Conservation (phyloP, 345 rosid species). For the Euphorbia tirucalli region DNA sequence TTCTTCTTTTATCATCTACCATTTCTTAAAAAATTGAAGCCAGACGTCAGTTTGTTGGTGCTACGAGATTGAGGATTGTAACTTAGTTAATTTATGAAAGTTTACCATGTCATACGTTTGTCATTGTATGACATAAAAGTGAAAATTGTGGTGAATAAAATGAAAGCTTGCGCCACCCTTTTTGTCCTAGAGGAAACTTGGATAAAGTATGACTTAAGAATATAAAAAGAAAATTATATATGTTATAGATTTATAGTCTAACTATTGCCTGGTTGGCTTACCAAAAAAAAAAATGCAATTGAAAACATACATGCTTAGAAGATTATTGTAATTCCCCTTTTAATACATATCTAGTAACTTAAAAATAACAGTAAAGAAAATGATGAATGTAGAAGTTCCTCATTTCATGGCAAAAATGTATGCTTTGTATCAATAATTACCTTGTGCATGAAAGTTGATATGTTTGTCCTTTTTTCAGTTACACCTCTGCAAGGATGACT, state of each 20-base stretch:
- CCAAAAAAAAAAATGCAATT: neutral
- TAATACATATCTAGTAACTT: neutral
- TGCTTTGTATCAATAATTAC: neutral
- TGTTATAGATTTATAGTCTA: too few relatives aligned
- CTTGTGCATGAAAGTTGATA: neutral
- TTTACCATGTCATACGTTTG: neutral
- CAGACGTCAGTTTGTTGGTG: neutral
- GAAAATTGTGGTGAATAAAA: neutral
- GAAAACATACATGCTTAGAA: neutral
- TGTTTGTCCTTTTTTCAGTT: conserved; percentile 46
- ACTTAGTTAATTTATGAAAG: neutral
- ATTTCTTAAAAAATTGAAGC: neutral
- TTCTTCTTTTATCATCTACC: neutral
- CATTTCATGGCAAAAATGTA: neutral
- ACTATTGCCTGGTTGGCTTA: neutral
- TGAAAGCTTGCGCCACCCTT: neutral
- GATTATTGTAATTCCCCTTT: neutral
- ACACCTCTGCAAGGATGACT: conserved; percentile 42
- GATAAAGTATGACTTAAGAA: neutral
- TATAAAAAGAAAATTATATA: too few relatives aligned
- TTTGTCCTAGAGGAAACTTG: neutral
- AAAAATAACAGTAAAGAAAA: neutral
- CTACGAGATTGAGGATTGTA: neutral
- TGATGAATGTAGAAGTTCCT: neutral
- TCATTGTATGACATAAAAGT: neutral